Evolutionary conservation across 441 rosid species (phyloP).

Genomic region (Croton setiger): DNA sequence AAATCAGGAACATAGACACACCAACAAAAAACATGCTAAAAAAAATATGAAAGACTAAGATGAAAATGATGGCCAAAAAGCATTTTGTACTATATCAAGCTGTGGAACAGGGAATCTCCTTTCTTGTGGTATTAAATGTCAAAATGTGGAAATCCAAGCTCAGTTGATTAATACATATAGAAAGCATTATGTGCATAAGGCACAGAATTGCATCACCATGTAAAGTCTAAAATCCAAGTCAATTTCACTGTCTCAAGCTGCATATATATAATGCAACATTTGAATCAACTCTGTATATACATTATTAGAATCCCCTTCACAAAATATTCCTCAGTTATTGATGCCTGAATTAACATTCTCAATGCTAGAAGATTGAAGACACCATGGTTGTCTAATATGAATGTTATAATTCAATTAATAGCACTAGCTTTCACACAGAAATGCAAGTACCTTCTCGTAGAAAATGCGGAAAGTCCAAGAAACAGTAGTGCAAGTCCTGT

Average conservation of each 20-base stretch:
- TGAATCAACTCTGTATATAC: background rate
- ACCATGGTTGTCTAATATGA: background rate
- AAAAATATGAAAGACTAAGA: background rate
- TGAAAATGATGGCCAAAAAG: background rate
- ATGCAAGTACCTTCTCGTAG: conserved; percentile 76
- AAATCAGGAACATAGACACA: conserved; percentile 20
- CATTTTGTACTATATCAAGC: background rate
- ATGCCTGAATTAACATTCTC: background rate
- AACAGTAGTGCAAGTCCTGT: conserved; percentile 93
- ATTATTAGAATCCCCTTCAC: background rate
- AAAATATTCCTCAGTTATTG: background rate
- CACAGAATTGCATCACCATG: background rate
- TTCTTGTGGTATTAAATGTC: conserved; percentile 4
- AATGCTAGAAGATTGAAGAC: background rate
- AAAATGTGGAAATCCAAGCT: background rate
- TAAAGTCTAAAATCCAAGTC: background rate
- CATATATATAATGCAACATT: background rate
- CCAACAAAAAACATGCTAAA: conserved; percentile 1
- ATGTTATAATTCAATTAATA: conserved; percentile 1
- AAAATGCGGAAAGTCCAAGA: conserved; percentile 91
- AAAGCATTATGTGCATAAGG: background rate
- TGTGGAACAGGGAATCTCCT: background rate
- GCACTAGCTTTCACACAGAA: conserved; percentile 8
- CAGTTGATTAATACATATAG: background rate
- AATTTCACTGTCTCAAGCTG: background rate